Evolutionary conservation across 2,329 filamentous ascomycete genomes (phyloP).

Genomic region (Periglandula ipomoeae): DNA sequence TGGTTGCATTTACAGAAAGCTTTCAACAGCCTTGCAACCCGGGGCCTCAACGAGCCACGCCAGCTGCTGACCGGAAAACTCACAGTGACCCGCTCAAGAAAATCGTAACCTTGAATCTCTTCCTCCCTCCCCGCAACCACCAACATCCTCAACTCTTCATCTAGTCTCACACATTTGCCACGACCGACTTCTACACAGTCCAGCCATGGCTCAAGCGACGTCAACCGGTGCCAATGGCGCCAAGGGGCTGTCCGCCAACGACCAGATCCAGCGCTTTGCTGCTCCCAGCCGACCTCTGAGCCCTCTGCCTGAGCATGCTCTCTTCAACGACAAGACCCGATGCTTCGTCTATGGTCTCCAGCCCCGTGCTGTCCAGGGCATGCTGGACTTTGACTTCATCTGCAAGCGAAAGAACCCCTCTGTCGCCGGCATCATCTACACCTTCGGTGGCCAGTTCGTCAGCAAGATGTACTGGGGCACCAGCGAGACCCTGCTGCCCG

Average conservation of each 20-base stretch:
- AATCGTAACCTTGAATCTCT: conserved; percentile 1
- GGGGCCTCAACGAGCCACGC: conserved; percentile 4
- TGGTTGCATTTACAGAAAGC: neutral
- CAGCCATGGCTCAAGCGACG: conserved; percentile 42
- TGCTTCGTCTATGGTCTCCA: conserved; percentile 99
- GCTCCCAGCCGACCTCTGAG: conserved; percentile 87
- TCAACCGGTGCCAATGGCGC: conserved; percentile 41
- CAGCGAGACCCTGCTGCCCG: conserved; percentile 94
- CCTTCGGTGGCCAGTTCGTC: conserved; percentile 98
- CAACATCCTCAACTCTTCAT: conserved; percentile 1
- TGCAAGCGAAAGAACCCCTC: conserved; percentile 97
- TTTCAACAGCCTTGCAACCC: conserved; percentile 1
- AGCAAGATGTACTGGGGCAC: conserved; percentile 99
- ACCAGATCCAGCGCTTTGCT: conserved; percentile 96
- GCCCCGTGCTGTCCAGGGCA: conserved; percentile 82
- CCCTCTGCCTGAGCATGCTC: conserved; percentile 76
- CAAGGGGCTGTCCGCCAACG: conserved; percentile 68
- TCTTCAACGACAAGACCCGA: conserved; percentile 99
- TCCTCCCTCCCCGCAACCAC: conserved; percentile 6
- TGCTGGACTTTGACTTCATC: conserved; percentile 99
- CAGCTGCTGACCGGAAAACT: conserved; percentile 5
- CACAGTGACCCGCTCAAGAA: conserved; percentile 9
- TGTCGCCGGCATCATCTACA: conserved; percentile 99
- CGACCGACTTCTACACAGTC: conserved; percentile 7
- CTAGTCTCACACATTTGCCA: conserved; percentile 5